Base-by-base conservation (phyloP, 768 basidiomycete genomes). In the Trametes gibbosa region DNA sequence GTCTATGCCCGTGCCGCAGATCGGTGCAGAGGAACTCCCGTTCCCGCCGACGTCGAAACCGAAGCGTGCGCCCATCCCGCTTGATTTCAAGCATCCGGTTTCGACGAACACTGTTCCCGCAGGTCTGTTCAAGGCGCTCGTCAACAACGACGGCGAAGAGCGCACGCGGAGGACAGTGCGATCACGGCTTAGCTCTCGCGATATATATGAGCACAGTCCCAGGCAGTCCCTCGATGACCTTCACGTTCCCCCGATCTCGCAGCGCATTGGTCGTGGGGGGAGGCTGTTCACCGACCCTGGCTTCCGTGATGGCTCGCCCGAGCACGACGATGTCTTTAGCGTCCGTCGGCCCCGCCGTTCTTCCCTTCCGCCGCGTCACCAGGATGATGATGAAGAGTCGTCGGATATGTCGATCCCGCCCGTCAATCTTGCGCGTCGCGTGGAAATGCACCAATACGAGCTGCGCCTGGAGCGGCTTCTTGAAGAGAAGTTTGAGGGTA, bases 41-140 rank as follows among this genome's bases (percentile, higher is more conserved):
- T 61, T 73, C 55, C 75, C 75, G 14, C 67, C 71, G 19, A 60
- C 69, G 5, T 55, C 62, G 39, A 79, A 76, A 63, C 66, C 77
- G 35, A 88, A 84, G 69, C 86, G 88, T 43, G 83, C 89, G 6
- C 91, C 89, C 10, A 85, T 91, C 57, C 90, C 89, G 16, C 69
- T 83, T n/a, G 90, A 92, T 70, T 94, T 92, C 76, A 84, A 77
- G 67, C 84, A 84, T 58, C 79, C 84, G 17, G 71, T 79, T 13
- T 80, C 81, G 16, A 84, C 77, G 34, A 91, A 90, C 65, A 93
- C 89, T 6, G 86, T 92, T 9, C 92, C 92, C 19, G 92, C 92
- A 34, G 90, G 90, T 2, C 68, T 93, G 56, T 94, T 94, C 81
- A 92, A 92, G 74, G 88, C 89, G 12, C 77, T 91, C 50, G 84